Evolutionary conservation across 2,329 filamentous ascomycete genomes (phyloP).

Genomic region (Triangularia setosa): DNA sequence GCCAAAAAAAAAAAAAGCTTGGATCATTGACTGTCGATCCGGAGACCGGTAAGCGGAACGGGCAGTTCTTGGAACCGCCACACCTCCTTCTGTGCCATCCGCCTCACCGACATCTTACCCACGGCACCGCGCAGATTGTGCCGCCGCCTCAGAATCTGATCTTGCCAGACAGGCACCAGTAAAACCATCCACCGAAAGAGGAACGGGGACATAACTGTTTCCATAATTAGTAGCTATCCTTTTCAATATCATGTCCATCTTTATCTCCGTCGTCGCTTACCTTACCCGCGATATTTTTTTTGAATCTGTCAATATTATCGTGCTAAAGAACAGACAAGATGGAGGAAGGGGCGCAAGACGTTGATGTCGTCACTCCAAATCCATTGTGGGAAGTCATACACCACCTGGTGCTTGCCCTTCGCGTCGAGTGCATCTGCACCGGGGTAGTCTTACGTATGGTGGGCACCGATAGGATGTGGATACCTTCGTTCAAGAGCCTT

Average conservation of each 20-base stretch:
- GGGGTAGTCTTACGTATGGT: no score
- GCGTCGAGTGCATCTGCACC: no score
- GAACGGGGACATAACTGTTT: background rate
- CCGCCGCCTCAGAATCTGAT: background rate
- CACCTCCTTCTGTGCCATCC: background rate
- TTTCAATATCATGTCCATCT: background rate
- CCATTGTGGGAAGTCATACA: no score
- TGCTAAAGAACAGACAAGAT: no score
- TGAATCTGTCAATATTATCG: no score
- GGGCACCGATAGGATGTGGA: no score
- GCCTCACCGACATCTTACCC: background rate
- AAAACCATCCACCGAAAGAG: background rate
- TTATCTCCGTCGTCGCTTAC: background rate
- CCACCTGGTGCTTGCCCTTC: no score
- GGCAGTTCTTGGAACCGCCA: background rate
- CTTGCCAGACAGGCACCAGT: background rate
- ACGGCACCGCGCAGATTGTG: background rate
- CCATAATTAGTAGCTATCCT: background rate
- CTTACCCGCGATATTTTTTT: no score
- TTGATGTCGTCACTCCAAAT: no score
- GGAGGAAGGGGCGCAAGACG: no score
- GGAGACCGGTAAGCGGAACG: background rate
- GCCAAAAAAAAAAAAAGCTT: no score
- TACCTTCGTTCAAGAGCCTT: no score
- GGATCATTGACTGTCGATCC: background rate